Conservation (phyloP, 2,329 filamentous ascomycete genomes). For the Diaporthe eres region DNA sequence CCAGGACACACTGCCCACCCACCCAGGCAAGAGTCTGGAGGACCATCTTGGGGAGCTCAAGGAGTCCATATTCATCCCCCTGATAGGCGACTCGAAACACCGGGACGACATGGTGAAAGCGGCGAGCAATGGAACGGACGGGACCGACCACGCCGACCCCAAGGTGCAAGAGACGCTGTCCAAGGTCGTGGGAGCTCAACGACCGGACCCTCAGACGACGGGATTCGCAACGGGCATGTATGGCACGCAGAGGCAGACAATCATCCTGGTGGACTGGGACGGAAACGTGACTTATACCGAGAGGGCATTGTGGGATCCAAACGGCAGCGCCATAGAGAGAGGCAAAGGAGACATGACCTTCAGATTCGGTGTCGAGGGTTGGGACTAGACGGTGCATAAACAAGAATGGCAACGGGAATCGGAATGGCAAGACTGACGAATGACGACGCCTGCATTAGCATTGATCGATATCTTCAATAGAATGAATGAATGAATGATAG, state of each 20-base stretch:
- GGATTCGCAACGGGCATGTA: constrained; percentile 73
- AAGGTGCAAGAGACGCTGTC: constrained; percentile 52
- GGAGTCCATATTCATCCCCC: constrained; percentile 73
- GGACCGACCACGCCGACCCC: constrained; percentile 53
- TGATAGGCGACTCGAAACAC: constrained; percentile 66
- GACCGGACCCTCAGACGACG: constrained; percentile 51
- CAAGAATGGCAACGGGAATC: neutral
- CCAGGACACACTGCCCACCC: constrained; percentile 67
- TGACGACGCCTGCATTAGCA: neutral
- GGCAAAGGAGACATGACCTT: constrained; percentile 70
- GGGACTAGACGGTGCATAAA: constrained; percentile 52
- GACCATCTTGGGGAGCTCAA: constrained; percentile 68
- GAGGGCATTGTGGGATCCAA: constrained; percentile 71
- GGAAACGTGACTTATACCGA: constrained; percentile 73
- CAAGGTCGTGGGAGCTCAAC: constrained; percentile 47
- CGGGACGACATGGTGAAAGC: constrained; percentile 60
- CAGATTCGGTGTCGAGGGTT: constrained; percentile 69
- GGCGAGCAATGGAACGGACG: constrained; percentile 50
- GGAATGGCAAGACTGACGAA: neutral
- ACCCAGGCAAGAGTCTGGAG: constrained; percentile 62
- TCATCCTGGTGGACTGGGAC: constrained; percentile 74
- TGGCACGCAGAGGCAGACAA: constrained; percentile 75
- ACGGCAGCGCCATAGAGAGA: constrained; percentile 67
- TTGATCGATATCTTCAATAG: neutral
- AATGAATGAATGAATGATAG: neutral